Evolutionary conservation across 2,329 filamentous ascomycete genomes (phyloP), one percentile per base, ranked within the genome.

Genomic region (Seiridium unicorne): DNA sequence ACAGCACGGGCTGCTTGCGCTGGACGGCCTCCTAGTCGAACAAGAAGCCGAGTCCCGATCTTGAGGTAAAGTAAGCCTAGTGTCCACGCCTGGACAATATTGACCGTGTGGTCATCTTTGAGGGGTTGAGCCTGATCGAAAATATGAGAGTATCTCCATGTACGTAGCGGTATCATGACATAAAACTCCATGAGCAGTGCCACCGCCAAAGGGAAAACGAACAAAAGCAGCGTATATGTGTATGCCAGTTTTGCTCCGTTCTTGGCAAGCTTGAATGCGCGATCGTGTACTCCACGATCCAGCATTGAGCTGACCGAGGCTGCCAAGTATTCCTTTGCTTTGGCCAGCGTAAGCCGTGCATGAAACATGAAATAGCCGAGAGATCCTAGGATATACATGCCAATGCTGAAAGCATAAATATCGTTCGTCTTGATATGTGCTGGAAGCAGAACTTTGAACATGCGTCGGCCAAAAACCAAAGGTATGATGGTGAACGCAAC

Each of bases 341-440:
- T 74, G 10, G 59, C 49, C 46, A 71, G 69, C 18, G 83, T 73
- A 66, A 72, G 68, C 10, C 73, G 76, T 18, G 81, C 65, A 70
- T 88, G 84, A 64, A 87, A 77, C 35, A 82, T 66, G 47, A 84
- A 75, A 72, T 93, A 96, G 3, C 84, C 77, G 1, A 85, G 69
- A 3, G 85, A 86, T 9, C 91, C 92, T 4, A 97, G 80, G 34
- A 92, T 79, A 71, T 96, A 97, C 46, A 96, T 84, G 11, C 95
- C 95, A 36, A 95, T 87, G 57, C 92, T 96, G 73, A 97, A 97
- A 10, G 95, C 94, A 69, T 99, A 98, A 34, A 99, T 90, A 73
- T 99, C 95, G 74, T 98, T 99, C 70, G 94, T 90, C 46, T 85
- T 85, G 53, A 91, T 84, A 62, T 90, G 83, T 0, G 81, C 76